phyloP scores from a whole-genome alignment of 768 basidiomycete species.

The Grammothele lineata region DNA sequence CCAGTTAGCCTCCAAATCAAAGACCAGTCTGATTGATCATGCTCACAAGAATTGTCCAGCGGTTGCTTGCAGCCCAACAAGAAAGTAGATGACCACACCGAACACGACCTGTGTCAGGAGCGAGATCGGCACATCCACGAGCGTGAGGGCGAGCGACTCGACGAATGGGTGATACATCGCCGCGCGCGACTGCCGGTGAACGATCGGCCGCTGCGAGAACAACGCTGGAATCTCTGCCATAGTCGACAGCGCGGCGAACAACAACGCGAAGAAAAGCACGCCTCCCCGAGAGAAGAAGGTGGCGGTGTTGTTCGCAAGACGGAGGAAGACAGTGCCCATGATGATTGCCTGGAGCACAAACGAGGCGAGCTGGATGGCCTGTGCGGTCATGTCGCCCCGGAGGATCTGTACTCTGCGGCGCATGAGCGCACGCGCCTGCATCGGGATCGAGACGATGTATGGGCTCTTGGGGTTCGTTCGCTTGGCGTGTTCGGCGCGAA shows the following conservation, averaged over 20 bases:
- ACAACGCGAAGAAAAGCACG: constrained; percentile 73
- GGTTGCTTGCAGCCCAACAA: constrained; percentile 50
- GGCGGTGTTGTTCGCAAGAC: constrained; percentile 47
- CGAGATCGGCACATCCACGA: constrained; percentile 60
- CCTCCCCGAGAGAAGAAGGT: constrained; percentile 77
- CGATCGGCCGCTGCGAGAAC: constrained; percentile 56
- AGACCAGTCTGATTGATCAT: not conserved
- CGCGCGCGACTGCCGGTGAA: constrained; percentile 50
- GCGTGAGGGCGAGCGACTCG: constrained; percentile 51
- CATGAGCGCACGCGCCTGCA: constrained; percentile 35
- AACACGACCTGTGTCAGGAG: constrained; percentile 44
- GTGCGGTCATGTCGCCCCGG: constrained; percentile 25
- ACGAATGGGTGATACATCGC: constrained; percentile 61
- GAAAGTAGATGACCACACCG: constrained; percentile 53
- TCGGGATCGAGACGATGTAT: constrained; percentile 30
- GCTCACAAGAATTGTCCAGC: constrained; percentile 66
- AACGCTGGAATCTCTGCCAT: constrained; percentile 61
- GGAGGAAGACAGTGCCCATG: constrained; percentile 64
- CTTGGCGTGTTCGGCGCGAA: constrained; percentile 46
- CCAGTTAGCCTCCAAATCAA: not conserved
- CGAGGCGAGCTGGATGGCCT: constrained; percentile 29
- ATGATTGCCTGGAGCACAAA: constrained; percentile 51
- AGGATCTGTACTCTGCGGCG: constrained; percentile 33
- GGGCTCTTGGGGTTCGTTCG: constrained; percentile 37
- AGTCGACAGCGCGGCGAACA: constrained; percentile 53